Evolutionary conservation across 2,329 filamentous ascomycete genomes (phyloP), one percentile per base, ranked within the genome.

Genomic region (Pyricularia pennisetigena): DNA sequence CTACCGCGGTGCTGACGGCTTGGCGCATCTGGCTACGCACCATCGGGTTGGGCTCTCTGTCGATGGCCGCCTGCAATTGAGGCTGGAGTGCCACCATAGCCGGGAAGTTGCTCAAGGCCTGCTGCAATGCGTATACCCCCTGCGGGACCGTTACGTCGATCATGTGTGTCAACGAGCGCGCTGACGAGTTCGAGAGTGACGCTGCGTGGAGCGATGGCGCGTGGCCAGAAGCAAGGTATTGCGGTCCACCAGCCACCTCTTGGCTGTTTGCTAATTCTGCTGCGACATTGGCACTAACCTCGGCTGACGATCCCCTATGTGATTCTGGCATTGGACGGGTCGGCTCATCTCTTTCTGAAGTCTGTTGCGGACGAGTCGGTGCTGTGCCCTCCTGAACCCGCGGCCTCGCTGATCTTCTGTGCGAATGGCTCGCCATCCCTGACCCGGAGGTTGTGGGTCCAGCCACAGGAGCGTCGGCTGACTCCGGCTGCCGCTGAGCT

Each of bases 111-210:
- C 75, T 70, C 30, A 88, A 74, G 1, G 81, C 80, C 59, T 81
- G 78, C 32, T 81, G 78, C 9, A 88, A 76, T 4, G 81, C 79
- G 2, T 74, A 74, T 0, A 80, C 79, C 0, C 86, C 87, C 67
- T 82, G 80, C 0, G 82, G 80, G 0, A 89, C 79, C 16, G 82
- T 77, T 6, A 79, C 76, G 68, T 89, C 85, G 67, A 89, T 86
- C 69, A 87, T 75, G 10, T 79, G 78, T 49, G 78, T 81, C 67
- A 85, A 83, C 3, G 81, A 54, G 62, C 35, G 57, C 57, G 57
- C 57, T 8, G 57, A 61, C n/a, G 57, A 61, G 57, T 23, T 61
- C 23, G 57, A 61, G 10, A 61, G 57, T 9, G 57, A 61, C 4
- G 57, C 14, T 20, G 24, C n/a, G 16, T 61, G 57, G 1, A 16